These are phyloP conservation scores for Penicillium digitatum DNA, from an alignment of 2,329 filamentous ascomycete genomes.

Conservation along the genomic window DNA sequence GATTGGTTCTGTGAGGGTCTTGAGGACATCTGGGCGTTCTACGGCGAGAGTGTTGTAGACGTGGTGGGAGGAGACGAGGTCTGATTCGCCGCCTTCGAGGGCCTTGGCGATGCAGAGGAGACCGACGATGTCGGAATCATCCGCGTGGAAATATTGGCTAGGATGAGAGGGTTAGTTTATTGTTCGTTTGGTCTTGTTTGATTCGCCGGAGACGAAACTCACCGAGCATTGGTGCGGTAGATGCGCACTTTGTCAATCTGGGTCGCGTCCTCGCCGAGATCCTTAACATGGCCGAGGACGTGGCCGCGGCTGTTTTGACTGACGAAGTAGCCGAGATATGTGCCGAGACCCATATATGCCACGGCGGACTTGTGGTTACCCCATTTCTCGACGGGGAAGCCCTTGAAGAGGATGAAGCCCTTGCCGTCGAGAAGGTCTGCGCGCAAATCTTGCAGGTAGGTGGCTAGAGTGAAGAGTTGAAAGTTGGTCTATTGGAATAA, in stretches of 20 bases:
- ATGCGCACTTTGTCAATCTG: constrained; percentile 86
- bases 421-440: constrained; percentile 74
- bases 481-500: constrained; percentile 51
- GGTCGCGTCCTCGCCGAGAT: constrained; percentile 73
- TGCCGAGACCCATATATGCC: constrained; percentile 86
- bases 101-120: constrained; percentile 76
- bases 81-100: constrained; percentile 76
- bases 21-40: constrained; percentile 73
- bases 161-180: neutral
- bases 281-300: constrained; percentile 84
- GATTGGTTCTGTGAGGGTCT: constrained; percentile 68
- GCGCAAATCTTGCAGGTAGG: constrained; percentile 54
- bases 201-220: constrained; percentile 9
- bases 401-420: constrained; percentile 86
- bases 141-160: constrained; percentile 78
- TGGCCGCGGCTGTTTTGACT: constrained; percentile 81
- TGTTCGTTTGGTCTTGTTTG: neutral
- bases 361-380: constrained; percentile 73
- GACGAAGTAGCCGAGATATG: constrained; percentile 82
- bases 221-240: constrained; percentile 77
- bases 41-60: constrained; percentile 76
- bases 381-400: constrained; percentile 74
- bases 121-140: constrained; percentile 78
- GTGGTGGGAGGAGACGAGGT: constrained; percentile 72
- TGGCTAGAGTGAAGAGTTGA: constrained; percentile 54